Percentiles rank a stretch among this genome's conserved stretches.
phyloP scores from a whole-genome alignment of 306 rosid species.

The Alnus glutinosa region DNA sequence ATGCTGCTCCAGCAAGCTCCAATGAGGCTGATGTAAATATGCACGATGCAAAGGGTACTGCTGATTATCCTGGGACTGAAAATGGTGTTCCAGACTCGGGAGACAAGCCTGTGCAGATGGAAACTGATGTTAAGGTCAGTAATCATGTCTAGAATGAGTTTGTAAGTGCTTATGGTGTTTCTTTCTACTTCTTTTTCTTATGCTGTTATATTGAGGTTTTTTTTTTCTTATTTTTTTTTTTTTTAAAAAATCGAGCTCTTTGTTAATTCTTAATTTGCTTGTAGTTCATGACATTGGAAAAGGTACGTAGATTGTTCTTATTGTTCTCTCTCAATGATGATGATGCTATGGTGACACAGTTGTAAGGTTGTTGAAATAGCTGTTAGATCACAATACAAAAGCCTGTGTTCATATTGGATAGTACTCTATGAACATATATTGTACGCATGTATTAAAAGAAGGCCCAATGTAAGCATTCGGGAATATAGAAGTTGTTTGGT shows the following conservation, averaged over 20 bases:
- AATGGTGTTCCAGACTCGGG: constrained; percentile 65
- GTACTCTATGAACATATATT: background rate
- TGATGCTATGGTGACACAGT: background rate
- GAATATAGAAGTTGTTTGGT: background rate
- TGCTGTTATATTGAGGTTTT: background rate
- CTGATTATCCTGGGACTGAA: constrained; percentile 54
- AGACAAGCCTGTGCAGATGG: constrained; percentile 84
- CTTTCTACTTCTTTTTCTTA: too few relatives aligned
- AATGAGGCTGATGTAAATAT: constrained; percentile 60
- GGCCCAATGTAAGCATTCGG: background rate
- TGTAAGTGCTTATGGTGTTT: background rate
- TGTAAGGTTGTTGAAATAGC: background rate
- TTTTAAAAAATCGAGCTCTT: background rate
- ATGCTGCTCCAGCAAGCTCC: constrained; percentile 46
- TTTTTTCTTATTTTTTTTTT: too few relatives aligned
- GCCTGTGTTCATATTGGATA: background rate
- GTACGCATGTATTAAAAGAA: background rate
- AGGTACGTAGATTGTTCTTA: background rate
- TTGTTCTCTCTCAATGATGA: background rate
- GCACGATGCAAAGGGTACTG: constrained; percentile 76
- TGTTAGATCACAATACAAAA: background rate
- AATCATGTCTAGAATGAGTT: background rate
- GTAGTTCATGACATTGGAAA: background rate
- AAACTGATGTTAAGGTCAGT: constrained; percentile 75
- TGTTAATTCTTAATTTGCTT: background rate